phyloP scores from a whole-genome alignment of 768 basidiomycete genomes.

The Auriscalpium vulgare region DNA sequence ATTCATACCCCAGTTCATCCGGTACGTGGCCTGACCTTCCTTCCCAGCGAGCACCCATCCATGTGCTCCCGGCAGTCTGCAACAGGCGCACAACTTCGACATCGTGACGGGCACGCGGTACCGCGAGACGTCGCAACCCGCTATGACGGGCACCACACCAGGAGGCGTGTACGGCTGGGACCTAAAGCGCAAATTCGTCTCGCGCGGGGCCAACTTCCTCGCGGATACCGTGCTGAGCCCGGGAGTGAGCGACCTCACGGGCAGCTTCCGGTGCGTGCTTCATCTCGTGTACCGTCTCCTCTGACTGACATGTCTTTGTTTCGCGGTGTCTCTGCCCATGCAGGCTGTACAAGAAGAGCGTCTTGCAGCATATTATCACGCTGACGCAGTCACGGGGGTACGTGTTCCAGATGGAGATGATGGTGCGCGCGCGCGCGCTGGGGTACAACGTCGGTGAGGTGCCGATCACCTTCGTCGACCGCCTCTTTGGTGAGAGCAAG shows the following conservation, averaged over 20 bases:
- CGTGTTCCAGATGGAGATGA: conserved; percentile 99
- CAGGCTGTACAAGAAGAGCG: conserved; percentile 71
- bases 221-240: conserved; percentile 80
- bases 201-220: conserved; percentile 83
- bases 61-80: conserved; percentile 42
- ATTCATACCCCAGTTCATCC: conserved; percentile 90
- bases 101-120: conserved; percentile 94
- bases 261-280: conserved; percentile 68
- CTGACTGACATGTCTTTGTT: conserved; percentile 2
- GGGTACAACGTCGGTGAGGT: conserved; percentile 87
- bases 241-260: conserved; percentile 85
- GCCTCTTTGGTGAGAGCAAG: conserved; percentile 91
- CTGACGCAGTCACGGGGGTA: conserved; percentile 84
- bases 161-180: conserved; percentile 95
- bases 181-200: conserved; percentile 80
- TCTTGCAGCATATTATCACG: conserved; percentile 76
- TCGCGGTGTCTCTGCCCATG: background rate
- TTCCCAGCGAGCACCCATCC: background rate
- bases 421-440: conserved; percentile 78
- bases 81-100: conserved; percentile 81
- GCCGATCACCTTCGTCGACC: conserved; percentile 91
- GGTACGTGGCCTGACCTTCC: conserved; percentile 30
- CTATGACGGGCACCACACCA: conserved; percentile 49
- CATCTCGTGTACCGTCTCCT: background rate
- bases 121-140: conserved; percentile 51